Base-by-base conservation (phyloP, 2,329 filamentous ascomycete genomes). In the Cladosporium halotolerans region DNA sequence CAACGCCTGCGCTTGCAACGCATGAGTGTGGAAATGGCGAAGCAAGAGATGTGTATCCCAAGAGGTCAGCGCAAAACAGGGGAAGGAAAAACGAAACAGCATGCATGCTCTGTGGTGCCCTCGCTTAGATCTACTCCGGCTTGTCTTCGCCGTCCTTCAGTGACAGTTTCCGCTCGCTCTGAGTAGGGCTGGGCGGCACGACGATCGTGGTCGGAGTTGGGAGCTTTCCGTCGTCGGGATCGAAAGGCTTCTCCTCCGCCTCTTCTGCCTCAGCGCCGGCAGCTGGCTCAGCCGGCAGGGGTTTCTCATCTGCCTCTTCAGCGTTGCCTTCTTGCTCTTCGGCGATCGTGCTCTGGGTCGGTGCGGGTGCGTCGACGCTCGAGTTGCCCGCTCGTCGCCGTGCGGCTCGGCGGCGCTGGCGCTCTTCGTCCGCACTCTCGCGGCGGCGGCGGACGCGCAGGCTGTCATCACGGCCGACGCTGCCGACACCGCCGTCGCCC, bases 341-440 rank as follows among this genome's bases (percentile, higher is more conserved):
- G 2, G 62, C 48, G 32, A 74, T 70, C 1, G 63, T 69, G 36
- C 65, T 70, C 55, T 68, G 63, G 2, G 40, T 23, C 0, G 70
- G 66, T 1, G 64, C 65, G 14, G 44, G 52, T 10, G 56, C 54
- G 43, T 66, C 67, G n/a, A 62, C 62, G 33, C 68, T 69, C 5
- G 55, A 63, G 51, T 60, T 65, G 31, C 39, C 64, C n/a, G 55
- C 62, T 34, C 47, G 60, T 44, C 65, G 58, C 18, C 67, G 56
- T 53, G 88, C 76, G 58, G 86, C 73, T 62, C 89, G 75, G 40
- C 88, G 74, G 58, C 80, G 76, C 54, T 82, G 79, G 51, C 89
- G 76, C 70, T 95, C 89, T 58, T 89, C 86, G 61, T 93, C 88
- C 1, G 88, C 88, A 57, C 82, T 89, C 66, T 91, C 86, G 64